phyloP scores from a whole-genome alignment of 768 basidiomycete species.

The Agaricus sinodeliciosus region DNA sequence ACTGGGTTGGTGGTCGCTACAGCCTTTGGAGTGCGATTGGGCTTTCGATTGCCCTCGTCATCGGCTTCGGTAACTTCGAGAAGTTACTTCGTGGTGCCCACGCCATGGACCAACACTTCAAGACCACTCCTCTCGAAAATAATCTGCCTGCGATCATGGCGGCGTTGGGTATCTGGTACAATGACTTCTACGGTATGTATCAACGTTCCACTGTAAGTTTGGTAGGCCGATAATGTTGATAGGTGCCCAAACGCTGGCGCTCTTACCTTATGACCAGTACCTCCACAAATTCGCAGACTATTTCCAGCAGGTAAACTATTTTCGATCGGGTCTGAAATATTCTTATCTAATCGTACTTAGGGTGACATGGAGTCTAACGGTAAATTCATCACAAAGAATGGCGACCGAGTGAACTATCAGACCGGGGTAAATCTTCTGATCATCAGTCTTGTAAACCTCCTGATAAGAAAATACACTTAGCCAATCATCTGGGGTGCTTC shows the following conservation, averaged over 20 bases:
- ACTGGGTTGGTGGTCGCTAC: slow-evolving; percentile 99
- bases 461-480: slow-evolving; percentile 28
- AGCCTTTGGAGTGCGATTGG: slow-evolving; percentile 98
- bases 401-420: slow-evolving; percentile 89
- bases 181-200: slow-evolving; percentile 82
- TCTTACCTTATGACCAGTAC: slow-evolving; percentile 98
- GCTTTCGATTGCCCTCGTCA: slow-evolving; percentile 85
- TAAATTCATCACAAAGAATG: slow-evolving; percentile 92
- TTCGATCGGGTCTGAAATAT: too few relatives aligned
- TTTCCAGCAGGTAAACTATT: slow-evolving; percentile 76
- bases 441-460: not conserved
- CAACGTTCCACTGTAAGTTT: not conserved
- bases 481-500: slow-evolving; percentile 99
- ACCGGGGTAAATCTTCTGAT: slow-evolving; percentile 66
- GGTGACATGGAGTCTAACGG: slow-evolving; percentile 99
- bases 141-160: slow-evolving; percentile 93
- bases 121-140: slow-evolving; percentile 74
- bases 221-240: slow-evolving; percentile 6
- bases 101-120: slow-evolving; percentile 98
- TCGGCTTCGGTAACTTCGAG: slow-evolving; percentile 94
- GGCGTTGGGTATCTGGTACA: slow-evolving; percentile 94
- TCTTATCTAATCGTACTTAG: slow-evolving; percentile 20
- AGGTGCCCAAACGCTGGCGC: slow-evolving; percentile 90
- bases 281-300: slow-evolving; percentile 99
- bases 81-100: slow-evolving; percentile 87